Percentiles rank a stretch among this genome's conserved stretches.
These are phyloP conservation scores for Wickerhamomyces bovis DNA, from an alignment of 805 yeast genomes.

Conservation along the genomic window DNA sequence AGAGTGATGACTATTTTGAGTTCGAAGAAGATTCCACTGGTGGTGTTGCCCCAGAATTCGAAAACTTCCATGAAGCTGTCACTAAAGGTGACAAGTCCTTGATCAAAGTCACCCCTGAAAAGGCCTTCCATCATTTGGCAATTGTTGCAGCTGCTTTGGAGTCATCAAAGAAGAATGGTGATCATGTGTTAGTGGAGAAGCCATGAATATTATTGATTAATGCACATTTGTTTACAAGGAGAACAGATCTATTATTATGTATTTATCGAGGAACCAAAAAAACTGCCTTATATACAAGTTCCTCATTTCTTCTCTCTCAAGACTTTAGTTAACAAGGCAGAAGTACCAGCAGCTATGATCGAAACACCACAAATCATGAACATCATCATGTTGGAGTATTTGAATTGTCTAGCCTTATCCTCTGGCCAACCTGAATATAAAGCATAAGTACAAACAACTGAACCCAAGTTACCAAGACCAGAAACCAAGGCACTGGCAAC, in stretches of 20 bases:
- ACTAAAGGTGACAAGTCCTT: conserved; percentile 51
- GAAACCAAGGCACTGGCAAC: conserved; percentile 77
- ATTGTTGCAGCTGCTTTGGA: conserved; percentile 80
- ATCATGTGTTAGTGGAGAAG: conserved; percentile 40
- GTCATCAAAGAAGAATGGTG: conserved; percentile 53
- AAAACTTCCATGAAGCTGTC: conserved; percentile 57
- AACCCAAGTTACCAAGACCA: conserved; percentile 83
- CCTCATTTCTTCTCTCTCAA: conserved; percentile 13
- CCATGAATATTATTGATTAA: conserved; percentile 2
- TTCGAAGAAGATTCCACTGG: conserved; percentile 37
- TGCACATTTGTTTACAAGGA: conserved; percentile 1
- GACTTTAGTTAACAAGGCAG: conserved; percentile 12
- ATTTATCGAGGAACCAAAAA: too few species aligned
- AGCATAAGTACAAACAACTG: conserved; percentile 82
- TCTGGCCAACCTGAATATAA: conserved; percentile 84
- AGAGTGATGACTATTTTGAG: conserved; percentile 19
- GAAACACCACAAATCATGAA: conserved; percentile 72
- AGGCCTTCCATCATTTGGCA: conserved; percentile 90
- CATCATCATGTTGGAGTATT: conserved; percentile 78
- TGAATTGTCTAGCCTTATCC: conserved; percentile 54
- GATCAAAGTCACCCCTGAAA: conserved; percentile 58
- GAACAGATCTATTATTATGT: too few species aligned
- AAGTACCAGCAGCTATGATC: conserved; percentile 41
- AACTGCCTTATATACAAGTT: too few species aligned
- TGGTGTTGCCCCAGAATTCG: conserved; percentile 52